These are phyloP conservation scores for Arthroderma uncinatum DNA, from an alignment of 2,329 filamentous ascomycete genomes.

Conservation along the genomic window DNA sequence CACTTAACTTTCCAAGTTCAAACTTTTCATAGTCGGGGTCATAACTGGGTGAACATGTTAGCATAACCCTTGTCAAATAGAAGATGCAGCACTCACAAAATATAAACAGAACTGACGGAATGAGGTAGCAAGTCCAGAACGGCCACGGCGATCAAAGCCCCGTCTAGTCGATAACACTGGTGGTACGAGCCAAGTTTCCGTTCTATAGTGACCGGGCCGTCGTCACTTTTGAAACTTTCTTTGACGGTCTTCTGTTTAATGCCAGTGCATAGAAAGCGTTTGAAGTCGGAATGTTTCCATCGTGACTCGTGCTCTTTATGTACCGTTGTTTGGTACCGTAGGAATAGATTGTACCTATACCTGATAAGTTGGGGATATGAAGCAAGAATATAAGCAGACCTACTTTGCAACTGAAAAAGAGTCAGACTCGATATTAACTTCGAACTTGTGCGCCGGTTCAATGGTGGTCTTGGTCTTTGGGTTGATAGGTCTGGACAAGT, in stretches of 20 bases:
- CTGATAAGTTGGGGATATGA: background rate
- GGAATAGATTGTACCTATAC: constrained; percentile 35
- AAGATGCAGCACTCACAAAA: constrained; percentile 31
- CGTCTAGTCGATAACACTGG: constrained; percentile 41
- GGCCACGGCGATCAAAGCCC: constrained; percentile 38
- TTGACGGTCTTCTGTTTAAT: constrained; percentile 31
- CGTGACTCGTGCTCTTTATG: constrained; percentile 36
- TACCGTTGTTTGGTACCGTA: constrained; percentile 37
- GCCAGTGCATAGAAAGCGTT: constrained; percentile 39
- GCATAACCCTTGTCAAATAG: background rate
- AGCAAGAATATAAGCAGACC: constrained; percentile 10
- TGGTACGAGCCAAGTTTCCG: constrained; percentile 40
- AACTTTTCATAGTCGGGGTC: constrained; percentile 50
- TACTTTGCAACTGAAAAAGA: constrained; percentile 38
- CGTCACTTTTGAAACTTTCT: constrained; percentile 13
- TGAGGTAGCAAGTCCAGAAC: constrained; percentile 39
- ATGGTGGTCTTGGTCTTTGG: constrained; percentile 33
- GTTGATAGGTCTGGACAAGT: constrained; percentile 34
- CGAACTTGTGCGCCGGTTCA: constrained; percentile 40
- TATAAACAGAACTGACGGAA: constrained; percentile 40
- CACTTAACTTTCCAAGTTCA: constrained; percentile 53
- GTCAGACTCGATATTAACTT: constrained; percentile 39
- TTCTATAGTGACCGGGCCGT: constrained; percentile 21
- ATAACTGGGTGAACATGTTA: constrained; percentile 33
- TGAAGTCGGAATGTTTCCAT: constrained; percentile 36